Evolutionary conservation across 345 rosid species (phyloP).

Genomic region (Arabidopsis arenosa): DNA sequence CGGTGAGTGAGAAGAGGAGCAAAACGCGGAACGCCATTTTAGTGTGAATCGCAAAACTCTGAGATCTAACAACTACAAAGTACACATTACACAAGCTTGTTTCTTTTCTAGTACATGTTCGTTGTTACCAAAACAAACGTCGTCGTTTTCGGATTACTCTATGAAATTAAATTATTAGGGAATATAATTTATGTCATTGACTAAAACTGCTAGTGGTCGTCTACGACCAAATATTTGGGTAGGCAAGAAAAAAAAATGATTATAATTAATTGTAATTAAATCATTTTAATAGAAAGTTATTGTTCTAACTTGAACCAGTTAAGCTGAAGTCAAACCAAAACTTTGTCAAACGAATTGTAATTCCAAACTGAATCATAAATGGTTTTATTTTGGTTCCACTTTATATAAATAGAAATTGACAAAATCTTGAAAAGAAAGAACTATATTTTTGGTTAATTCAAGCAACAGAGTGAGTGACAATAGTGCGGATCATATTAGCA

Average conservation of each 20-base stretch:
- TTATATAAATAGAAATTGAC: neutral
- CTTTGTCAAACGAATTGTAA: neutral
- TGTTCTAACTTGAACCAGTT: too few relatives aligned
- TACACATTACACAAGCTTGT: constrained; percentile 3
- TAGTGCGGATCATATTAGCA: constrained; percentile 30
- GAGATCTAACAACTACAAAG: constrained; percentile 28
- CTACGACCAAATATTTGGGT: neutral
- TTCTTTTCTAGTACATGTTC: neutral
- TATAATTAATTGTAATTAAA: too few relatives aligned
- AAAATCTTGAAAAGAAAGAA: neutral
- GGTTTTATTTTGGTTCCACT: too few relatives aligned
- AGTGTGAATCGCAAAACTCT: neutral
- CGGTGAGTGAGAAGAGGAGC: constrained; percentile 52
- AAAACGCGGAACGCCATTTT: constrained; percentile 56
- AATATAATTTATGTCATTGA: constrained; percentile 6
- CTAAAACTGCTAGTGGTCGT: neutral
- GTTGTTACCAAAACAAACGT: neutral
- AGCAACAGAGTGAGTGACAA: constrained; percentile 38
- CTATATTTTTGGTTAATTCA: neutral
- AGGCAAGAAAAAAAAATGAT: neutral
- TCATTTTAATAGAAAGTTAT: too few relatives aligned
- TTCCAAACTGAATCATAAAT: too few relatives aligned
- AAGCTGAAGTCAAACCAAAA: neutral
- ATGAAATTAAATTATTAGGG: neutral
- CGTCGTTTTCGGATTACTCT: neutral